These are phyloP conservation scores for Hevea brasiliensis DNA, from an alignment of 345 rosid species.

Conservation along the genomic window DNA sequence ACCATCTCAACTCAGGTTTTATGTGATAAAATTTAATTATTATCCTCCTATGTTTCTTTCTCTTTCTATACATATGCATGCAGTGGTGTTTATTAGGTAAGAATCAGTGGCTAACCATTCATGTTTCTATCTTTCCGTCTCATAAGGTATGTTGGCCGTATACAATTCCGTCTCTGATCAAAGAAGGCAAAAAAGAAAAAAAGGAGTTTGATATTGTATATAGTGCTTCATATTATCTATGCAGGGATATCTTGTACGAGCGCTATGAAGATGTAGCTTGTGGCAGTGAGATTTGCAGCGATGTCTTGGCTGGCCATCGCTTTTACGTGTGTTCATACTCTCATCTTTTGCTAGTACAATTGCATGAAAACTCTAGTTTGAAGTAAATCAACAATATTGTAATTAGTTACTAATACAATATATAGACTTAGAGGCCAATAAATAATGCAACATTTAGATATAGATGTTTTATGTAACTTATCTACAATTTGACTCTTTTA, in stretches of 20 bases:
- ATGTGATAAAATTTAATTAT: background rate
- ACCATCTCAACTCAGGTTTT: slow-evolving; percentile 79
- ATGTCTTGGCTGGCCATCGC: slow-evolving; percentile 93
- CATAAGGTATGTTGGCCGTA: slow-evolving; percentile 87
- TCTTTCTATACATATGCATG: too few species aligned
- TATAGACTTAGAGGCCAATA: too few species aligned
- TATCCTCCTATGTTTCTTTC: too few species aligned
- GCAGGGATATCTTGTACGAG: slow-evolving; percentile 87
- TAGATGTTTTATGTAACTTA: too few species aligned
- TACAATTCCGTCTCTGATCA: slow-evolving; percentile 74
- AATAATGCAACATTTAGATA: too few species aligned
- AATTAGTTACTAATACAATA: too few species aligned
- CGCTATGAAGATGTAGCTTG: slow-evolving; percentile 87
- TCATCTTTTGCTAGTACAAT: background rate
- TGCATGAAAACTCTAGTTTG: background rate
- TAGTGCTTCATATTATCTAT: slow-evolving; percentile 79
- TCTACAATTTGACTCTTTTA: too few species aligned
- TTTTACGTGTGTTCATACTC: slow-evolving; percentile 52
- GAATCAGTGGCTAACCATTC: background rate
- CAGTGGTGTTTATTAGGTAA: background rate
- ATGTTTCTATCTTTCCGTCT: background rate
- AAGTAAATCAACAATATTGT: too few species aligned
- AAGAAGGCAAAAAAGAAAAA: slow-evolving; percentile 70
- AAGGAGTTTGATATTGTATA: slow-evolving; percentile 73
- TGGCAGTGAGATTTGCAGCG: slow-evolving; percentile 82